These are phyloP conservation scores for Lomentospora prolificans DNA, from an alignment of 2,329 filamentous ascomycete species.

Conservation along the genomic window DNA sequence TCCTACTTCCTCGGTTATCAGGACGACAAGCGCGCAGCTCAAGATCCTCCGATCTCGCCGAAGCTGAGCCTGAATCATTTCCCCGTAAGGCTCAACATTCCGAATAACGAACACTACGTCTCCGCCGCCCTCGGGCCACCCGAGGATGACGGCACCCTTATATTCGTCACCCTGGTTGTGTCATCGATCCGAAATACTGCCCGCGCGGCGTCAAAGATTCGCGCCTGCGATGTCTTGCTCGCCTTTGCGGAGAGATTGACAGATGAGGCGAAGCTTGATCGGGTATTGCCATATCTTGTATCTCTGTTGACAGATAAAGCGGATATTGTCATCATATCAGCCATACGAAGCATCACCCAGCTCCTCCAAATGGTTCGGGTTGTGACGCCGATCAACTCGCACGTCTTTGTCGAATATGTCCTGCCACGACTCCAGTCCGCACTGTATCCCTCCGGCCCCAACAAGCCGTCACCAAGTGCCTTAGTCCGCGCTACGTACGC, in stretches of 20 bases:
- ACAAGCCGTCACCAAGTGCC: slow-evolving; percentile 41
- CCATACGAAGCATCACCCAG: slow-evolving; percentile 79
- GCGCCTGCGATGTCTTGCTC: slow-evolving; percentile 82
- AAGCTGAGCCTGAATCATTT: slow-evolving; percentile 54
- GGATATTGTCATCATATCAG: slow-evolving; percentile 76
- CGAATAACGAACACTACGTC: slow-evolving; percentile 67
- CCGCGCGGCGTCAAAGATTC: slow-evolving; percentile 73
- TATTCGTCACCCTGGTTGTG: slow-evolving; percentile 83
- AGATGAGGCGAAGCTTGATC: slow-evolving; percentile 91
- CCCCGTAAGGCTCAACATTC: slow-evolving; percentile 76
- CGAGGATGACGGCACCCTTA: slow-evolving; percentile 79
- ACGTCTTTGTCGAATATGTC: slow-evolving; percentile 60
- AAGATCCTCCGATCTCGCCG: slow-evolving; percentile 22
- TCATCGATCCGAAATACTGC: slow-evolving; percentile 85
- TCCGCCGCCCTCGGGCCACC: slow-evolving; percentile 50
- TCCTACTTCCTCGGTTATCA: slow-evolving; percentile 82
- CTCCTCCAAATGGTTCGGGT: slow-evolving; percentile 77
- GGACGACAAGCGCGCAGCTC: slow-evolving; percentile 31
- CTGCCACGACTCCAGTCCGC: slow-evolving; percentile 52
- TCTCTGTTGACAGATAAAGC: slow-evolving; percentile 70
- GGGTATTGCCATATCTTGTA: slow-evolving; percentile 84
- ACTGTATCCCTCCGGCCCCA: slow-evolving; percentile 26
- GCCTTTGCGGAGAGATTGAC: slow-evolving; percentile 86
- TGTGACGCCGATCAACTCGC: slow-evolving; percentile 69
- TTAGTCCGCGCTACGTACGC: slow-evolving; percentile 86